phyloP scores from a whole-genome alignment of 1,284 basidiomycete species.

The Apiotrichum brassicae region DNA sequence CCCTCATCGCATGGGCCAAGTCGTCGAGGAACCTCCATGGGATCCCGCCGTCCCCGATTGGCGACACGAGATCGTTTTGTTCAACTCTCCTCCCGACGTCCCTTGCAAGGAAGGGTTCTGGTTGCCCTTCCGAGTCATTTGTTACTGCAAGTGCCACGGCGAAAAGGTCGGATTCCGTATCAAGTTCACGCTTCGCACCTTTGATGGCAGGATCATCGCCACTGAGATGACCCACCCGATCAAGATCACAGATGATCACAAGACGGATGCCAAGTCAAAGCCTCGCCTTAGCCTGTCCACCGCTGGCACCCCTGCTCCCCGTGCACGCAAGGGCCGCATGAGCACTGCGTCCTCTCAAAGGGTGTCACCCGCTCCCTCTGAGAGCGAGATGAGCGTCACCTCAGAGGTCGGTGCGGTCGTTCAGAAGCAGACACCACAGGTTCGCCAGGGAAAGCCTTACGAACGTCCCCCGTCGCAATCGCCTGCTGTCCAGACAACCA shows the following conservation, averaged over 20 bases:
- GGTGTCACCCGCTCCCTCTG: slow-evolving; percentile 37
- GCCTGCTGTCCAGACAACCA: slow-evolving; percentile 20
- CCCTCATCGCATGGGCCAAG: slow-evolving; percentile 30
- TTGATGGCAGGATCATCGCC: slow-evolving; percentile 72
- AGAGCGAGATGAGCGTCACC: slow-evolving; percentile 37
- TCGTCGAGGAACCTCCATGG: slow-evolving; percentile 41
- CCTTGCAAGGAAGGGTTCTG: slow-evolving; percentile 77
- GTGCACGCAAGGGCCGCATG: slow-evolving; percentile 32
- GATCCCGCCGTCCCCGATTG: slow-evolving; percentile 37
- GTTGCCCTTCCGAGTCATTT: slow-evolving; percentile 91
- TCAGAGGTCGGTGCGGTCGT: slow-evolving; percentile 39
- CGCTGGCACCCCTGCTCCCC: slow-evolving; percentile 15
- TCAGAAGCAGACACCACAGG: slow-evolving; percentile 37
- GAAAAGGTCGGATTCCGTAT: slow-evolving; percentile 94
- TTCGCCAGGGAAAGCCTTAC: slow-evolving; percentile 38
- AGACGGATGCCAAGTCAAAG: slow-evolving; percentile 56
- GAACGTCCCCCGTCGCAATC: slow-evolving; percentile 35
- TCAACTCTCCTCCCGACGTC: slow-evolving; percentile 89
- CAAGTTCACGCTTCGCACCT: slow-evolving; percentile 80
- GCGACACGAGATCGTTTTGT: slow-evolving; percentile 72
- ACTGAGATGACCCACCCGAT: slow-evolving; percentile 81
- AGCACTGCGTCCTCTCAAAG: slow-evolving; percentile 35
- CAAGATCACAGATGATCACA: slow-evolving; percentile 99
- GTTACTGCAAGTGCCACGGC: slow-evolving; percentile 97
- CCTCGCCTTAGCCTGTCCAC: slow-evolving; percentile 20